Percentiles rank a stretch among this genome's conserved stretches.
Evolutionary conservation across 352 stramenopile genomes (phyloP).

Genomic region (Pythium oligandrum): DNA sequence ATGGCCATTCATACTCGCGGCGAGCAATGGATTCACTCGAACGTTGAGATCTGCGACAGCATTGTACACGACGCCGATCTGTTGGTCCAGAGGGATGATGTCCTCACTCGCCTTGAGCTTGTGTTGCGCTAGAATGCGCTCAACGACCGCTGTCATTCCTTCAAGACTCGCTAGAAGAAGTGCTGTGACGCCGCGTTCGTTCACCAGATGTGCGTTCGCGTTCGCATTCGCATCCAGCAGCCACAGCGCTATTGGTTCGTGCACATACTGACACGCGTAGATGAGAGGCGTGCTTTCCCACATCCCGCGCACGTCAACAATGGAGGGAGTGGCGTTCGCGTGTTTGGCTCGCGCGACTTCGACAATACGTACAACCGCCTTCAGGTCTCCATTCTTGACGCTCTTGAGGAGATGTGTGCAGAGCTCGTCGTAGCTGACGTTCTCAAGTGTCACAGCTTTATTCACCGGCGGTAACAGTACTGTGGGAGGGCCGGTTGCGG

Average conservation of each 20-base stretch:
- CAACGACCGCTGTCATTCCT: conserved; percentile 39
- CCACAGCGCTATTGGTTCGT: conserved; percentile 47
- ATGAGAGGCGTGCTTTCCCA: conserved; percentile 81
- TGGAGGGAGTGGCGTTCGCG: neutral
- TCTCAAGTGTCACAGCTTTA: conserved; percentile 5
- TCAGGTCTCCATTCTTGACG: conserved; percentile 52
- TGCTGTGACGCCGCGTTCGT: conserved; percentile 69
- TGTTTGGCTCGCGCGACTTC: conserved; percentile 8
- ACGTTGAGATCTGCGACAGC: conserved; percentile 52
- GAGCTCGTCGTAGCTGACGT: conserved; percentile 37
- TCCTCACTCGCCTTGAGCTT: neutral
- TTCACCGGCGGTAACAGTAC: too few relatives aligned
- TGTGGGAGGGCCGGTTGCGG: too few relatives aligned
- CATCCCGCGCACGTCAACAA: conserved; percentile 73
- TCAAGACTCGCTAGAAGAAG: conserved; percentile 70
- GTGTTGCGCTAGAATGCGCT: conserved; percentile 25
- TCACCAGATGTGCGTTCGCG: conserved; percentile 24
- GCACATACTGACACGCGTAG: conserved; percentile 67
- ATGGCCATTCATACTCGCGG: conserved; percentile 74
- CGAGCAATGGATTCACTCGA: conserved; percentile 47
- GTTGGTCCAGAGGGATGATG: conserved; percentile 25
- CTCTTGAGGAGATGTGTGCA: conserved; percentile 60
- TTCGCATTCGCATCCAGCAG: conserved; percentile 42
- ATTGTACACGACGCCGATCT: conserved; percentile 77
- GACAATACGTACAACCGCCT: conserved; percentile 28